Evolutionary conservation across 108 stramenopile species (phyloP).

Genomic region (Nitzschia sp.): DNA sequence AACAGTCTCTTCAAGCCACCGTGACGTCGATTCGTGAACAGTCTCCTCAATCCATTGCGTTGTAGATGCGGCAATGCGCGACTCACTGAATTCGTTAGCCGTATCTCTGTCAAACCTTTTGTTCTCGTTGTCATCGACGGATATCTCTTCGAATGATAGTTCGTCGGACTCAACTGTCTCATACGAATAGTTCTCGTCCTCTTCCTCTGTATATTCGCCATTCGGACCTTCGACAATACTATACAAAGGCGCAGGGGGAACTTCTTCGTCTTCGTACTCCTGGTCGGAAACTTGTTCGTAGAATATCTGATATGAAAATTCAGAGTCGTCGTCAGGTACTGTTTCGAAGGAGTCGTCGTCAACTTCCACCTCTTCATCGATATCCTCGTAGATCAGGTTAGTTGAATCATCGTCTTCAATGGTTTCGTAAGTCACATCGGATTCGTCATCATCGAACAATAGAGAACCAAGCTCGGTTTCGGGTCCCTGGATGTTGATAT

Average conservation of each 20-base stretch:
- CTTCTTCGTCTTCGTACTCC: not conserved
- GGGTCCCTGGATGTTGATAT: too few species aligned
- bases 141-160: not conserved
- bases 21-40: too few species aligned
- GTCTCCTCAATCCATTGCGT: too few species aligned
- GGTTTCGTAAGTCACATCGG: not conserved
- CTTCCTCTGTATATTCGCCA: not conserved
- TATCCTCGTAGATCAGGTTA: not conserved
- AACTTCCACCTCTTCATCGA: too few species aligned
- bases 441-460: not conserved
- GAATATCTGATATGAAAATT: not conserved
- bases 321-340: not conserved
- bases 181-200: not conserved
- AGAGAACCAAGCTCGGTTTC: too few species aligned
- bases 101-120: not conserved
- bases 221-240: not conserved
- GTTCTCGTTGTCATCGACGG: not conserved
- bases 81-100: too few species aligned
- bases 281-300: slow-evolving; percentile 1
- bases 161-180: not conserved
- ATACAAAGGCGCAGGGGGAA: not conserved
- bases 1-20: too few species aligned
- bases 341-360: not conserved
- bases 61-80: too few species aligned
- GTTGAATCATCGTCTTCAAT: not conserved